Evolutionary conservation across 2,329 filamentous ascomycete species (phyloP), one percentile per base, ranked within the genome.

Genomic region (Botrytis squamosa): DNA sequence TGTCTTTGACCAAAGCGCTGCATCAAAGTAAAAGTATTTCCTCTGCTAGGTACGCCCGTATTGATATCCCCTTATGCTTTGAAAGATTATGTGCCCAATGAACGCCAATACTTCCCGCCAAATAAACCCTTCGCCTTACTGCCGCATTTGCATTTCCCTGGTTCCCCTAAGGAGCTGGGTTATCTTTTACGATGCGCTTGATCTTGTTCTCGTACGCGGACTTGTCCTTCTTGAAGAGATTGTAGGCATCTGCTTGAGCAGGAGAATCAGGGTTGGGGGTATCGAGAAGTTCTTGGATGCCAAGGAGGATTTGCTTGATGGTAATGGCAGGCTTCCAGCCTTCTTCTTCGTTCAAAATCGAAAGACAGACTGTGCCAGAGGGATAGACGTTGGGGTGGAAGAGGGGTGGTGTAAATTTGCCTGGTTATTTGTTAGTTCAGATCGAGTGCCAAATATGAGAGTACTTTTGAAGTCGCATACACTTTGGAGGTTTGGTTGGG

Each of bases 311-410:
- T 84, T 98, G 94, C 85, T 98, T 98, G 82, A 99, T 94, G 0
- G 96, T 99, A 80, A 99, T 99, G 10, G 96, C 95, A 1, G 96
- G 97, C 83, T 97, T 97, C 96, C 97, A 99, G 10, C 93, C 95
- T 82, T 99, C 96, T 80, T 99, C 96, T 83, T 99, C 97, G 84
- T 98, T 99, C 77, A 99, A 85, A 78, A 99, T 99, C 42, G 94
- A 97, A 36, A 99, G 88, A 82, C 96, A 99, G 75, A 99, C 96
- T 66, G 96, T 99, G 78, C 96, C 97, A 0, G 95, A 98, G 0
- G 96, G 96, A 82, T 99, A 99, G 78, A 99, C 96, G 83, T 99
- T 99, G 0, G 96, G 96, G 81, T 99, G 96, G 85, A 99, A 99
- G 59, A 99, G 90, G 36, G 96, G 95, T 20, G 96, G 96, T 0